These are phyloP conservation scores for Hypomontagnella submonticulosa DNA, from an alignment of 495 filamentous ascomycete genomes.

Conservation along the genomic window DNA sequence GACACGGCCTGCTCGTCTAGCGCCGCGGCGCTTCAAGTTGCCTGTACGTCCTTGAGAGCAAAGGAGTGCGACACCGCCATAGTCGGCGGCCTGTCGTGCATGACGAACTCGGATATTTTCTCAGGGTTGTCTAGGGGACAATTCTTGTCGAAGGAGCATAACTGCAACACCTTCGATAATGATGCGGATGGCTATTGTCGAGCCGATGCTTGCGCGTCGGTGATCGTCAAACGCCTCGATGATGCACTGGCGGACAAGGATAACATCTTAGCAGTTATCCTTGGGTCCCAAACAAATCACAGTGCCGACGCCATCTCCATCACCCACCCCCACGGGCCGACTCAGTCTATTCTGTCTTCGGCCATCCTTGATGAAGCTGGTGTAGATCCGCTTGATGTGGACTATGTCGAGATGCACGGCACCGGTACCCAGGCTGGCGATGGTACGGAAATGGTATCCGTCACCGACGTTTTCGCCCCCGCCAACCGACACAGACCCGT, in stretches of 20 bases:
- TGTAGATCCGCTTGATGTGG: conserved; percentile 76
- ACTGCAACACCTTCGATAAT: conserved; percentile 84
- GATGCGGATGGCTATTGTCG: conserved; percentile 82
- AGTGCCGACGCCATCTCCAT: conserved; percentile 83
- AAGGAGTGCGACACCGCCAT: conserved; percentile 88
- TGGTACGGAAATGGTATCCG: conserved; percentile 80
- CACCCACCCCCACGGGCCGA: conserved; percentile 79
- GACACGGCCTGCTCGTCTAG: conserved; percentile 93
- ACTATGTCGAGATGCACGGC: conserved; percentile 92
- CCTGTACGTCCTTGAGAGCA: conserved; percentile 82
- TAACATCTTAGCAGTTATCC: conserved; percentile 74
- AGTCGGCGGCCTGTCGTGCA: conserved; percentile 80
- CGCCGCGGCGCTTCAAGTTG: conserved; percentile 83
- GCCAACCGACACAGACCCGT: conserved; percentile 69
- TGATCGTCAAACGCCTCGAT: conserved; percentile 78
- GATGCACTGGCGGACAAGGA: conserved; percentile 82
- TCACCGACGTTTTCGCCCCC: conserved; percentile 84
- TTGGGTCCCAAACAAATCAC: conserved; percentile 77
- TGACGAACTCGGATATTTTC: conserved; percentile 89
- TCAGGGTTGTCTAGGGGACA: conserved; percentile 84
- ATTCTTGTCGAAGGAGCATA: conserved; percentile 81
- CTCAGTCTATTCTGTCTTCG: conserved; percentile 76
- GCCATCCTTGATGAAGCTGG: conserved; percentile 75
- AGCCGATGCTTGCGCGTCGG: conserved; percentile 75
- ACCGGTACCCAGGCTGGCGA: conserved; percentile 89